Conservation (phyloP, 306 rosid species). For the Canavalia gladiata region DNA sequence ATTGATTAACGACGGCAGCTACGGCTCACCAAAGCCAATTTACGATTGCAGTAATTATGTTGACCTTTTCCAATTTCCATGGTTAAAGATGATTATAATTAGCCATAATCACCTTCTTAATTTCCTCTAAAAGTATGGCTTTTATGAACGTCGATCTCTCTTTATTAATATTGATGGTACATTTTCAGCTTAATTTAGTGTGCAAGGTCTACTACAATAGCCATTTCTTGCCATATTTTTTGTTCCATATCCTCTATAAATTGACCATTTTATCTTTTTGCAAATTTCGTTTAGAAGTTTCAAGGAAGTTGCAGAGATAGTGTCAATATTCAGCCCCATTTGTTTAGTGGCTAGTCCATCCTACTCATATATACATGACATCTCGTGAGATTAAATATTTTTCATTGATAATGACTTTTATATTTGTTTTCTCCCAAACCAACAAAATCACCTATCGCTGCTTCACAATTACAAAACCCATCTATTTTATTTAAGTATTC, state of each 20-base stretch:
- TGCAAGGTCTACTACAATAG: slow-evolving; percentile 33
- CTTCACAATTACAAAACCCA: slow-evolving; percentile 32
- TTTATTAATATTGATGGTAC: slow-evolving; percentile 34
- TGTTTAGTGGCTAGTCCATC: slow-evolving; percentile 53
- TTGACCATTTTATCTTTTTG: slow-evolving; percentile 45
- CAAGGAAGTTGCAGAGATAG: slow-evolving; percentile 57
- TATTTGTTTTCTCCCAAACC: slow-evolving; percentile 49
- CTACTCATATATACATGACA: slow-evolving; percentile 47
- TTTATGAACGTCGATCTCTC: slow-evolving; percentile 36
- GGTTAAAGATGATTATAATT: slow-evolving; percentile 10
- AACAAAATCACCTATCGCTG: slow-evolving; percentile 51
- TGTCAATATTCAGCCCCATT: slow-evolving; percentile 54
- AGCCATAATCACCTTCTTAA: slow-evolving; percentile 36
- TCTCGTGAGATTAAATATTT: slow-evolving; percentile 46
- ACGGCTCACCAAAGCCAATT: slow-evolving; percentile 44
- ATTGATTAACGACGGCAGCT: slow-evolving; percentile 43
- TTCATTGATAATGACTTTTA: slow-evolving; percentile 44
- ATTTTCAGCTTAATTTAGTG: slow-evolving; percentile 24
- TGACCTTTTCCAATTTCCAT: slow-evolving; percentile 31
- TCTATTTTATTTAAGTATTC: slow-evolving; percentile 39
- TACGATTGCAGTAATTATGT: slow-evolving; percentile 19
- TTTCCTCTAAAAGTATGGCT: slow-evolving; percentile 40
- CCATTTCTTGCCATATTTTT: slow-evolving; percentile 20
- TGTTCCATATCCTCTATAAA: slow-evolving; percentile 17
- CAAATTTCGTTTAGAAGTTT: slow-evolving; percentile 54